phyloP scores from a whole-genome alignment of 805 yeast species.

The Wickerhamiella siamensis region DNA sequence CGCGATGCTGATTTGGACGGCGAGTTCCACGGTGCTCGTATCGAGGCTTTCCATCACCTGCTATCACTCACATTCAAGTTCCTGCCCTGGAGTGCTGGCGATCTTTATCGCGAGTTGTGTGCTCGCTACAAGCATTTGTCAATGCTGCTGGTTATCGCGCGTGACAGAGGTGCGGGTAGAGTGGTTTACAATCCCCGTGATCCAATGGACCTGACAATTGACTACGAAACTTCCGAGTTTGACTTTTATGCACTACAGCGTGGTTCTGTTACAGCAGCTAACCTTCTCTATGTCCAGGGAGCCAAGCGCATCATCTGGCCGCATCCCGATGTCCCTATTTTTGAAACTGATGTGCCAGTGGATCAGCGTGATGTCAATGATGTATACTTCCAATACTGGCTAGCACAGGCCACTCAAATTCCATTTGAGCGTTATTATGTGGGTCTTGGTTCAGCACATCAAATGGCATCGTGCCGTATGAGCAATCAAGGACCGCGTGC shows the following conservation, averaged over 20 bases:
- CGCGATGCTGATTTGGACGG: slow-evolving; percentile 39
- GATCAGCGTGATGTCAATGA: slow-evolving; percentile 29
- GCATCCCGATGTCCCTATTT: slow-evolving; percentile 27
- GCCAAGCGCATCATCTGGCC: slow-evolving; percentile 30
- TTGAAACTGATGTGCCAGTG: slow-evolving; percentile 23
- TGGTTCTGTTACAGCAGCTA: slow-evolving; percentile 30
- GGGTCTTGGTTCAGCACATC: slow-evolving; percentile 37
- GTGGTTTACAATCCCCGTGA: slow-evolving; percentile 25
- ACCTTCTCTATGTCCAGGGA: slow-evolving; percentile 35
- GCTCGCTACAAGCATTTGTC: slow-evolving; percentile 28
- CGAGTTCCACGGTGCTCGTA: slow-evolving; percentile 36
- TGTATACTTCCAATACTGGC: slow-evolving; percentile 28
- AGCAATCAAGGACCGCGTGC: slow-evolving; percentile 26
- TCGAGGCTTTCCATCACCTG: slow-evolving; percentile 36
- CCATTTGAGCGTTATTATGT: slow-evolving; percentile 21
- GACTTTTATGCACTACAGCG: slow-evolving; percentile 30
- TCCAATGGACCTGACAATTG: slow-evolving; percentile 25
- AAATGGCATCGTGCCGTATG: slow-evolving; percentile 40
- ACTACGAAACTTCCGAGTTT: slow-evolving; percentile 29
- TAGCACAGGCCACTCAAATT: slow-evolving; percentile 8
- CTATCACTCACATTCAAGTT: slow-evolving; percentile 30
- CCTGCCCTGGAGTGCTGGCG: slow-evolving; percentile 32
- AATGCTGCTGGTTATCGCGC: slow-evolving; percentile 31
- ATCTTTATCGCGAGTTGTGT: slow-evolving; percentile 24
- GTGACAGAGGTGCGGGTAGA: slow-evolving; percentile 30